Percentiles rank a stretch among this genome's conserved stretches.
Conservation (phyloP, 352 stramenopile genomes). For the Phytophthora pisi region DNA sequence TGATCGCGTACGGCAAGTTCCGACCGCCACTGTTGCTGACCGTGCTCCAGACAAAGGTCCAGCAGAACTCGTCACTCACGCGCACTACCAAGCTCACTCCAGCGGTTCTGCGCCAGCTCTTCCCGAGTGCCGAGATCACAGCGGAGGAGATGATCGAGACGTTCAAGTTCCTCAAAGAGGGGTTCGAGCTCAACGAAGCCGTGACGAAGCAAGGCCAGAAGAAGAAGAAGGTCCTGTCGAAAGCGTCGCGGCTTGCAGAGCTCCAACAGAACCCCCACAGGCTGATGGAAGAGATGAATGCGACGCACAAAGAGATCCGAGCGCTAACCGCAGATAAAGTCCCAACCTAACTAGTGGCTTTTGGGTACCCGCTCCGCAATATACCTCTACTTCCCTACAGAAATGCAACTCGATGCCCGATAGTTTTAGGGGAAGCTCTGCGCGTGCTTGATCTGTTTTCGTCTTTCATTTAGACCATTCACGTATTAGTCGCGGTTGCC, state of each 20-base stretch:
- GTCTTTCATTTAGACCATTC: too few species aligned
- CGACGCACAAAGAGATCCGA: constrained; percentile 7
- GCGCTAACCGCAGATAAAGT: neutral
- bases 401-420: too few species aligned
- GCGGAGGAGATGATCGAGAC: constrained; percentile 2
- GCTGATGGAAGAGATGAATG: constrained; percentile 2
- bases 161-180: constrained; percentile 6
- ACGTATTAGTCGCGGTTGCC: too few species aligned
- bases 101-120: neutral
- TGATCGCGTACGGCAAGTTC: constrained; percentile 11
- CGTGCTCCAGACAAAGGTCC: neutral
- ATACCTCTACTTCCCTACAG: too few species aligned
- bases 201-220: neutral
- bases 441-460: too few species aligned
- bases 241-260: neutral
- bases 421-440: too few species aligned
- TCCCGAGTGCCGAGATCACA: neutral
- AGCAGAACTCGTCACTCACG: neutral
- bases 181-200: constrained; percentile 4
- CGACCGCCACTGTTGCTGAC: constrained; percentile 7
- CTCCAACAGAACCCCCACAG: neutral
- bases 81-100: neutral
- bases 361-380: too few species aligned
- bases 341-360: neutral
- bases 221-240: neutral